Evolutionary conservation across 768 basidiomycete genomes (phyloP).

Genomic region (Calvatia gigantea): DNA sequence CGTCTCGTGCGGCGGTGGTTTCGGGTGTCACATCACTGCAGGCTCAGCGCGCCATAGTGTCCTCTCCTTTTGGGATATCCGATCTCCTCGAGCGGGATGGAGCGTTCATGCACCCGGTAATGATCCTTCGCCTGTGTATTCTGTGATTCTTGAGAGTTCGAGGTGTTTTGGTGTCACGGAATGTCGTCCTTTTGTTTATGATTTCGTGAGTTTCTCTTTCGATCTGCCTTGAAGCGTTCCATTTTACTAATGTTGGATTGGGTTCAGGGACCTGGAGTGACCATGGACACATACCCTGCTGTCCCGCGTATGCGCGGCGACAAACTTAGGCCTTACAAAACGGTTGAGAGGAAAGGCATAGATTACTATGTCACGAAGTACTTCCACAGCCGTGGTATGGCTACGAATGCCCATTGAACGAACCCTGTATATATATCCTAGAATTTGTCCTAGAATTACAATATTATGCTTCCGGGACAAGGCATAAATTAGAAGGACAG

Average conservation of each 20-base stretch:
- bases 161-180: constrained; percentile 79
- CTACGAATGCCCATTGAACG: constrained; percentile 15
- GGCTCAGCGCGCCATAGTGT: constrained; percentile 76
- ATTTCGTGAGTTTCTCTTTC: constrained; percentile 48
- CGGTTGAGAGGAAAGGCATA: constrained; percentile 29
- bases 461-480: no score
- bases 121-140: constrained; percentile 77
- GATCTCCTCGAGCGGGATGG: constrained; percentile 60
- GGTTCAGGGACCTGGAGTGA: constrained; percentile 54
- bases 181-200: constrained; percentile 72
- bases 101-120: constrained; percentile 80
- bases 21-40: constrained; percentile 62
- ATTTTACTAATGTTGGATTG: not conserved
- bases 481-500: not conserved
- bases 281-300: constrained; percentile 48
- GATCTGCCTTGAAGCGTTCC: not conserved
- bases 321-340: constrained; percentile 19
- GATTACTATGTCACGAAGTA: constrained; percentile 53
- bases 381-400: constrained; percentile 18
- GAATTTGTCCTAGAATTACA: not conserved
- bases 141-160: constrained; percentile 69
- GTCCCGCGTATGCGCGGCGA: constrained; percentile 27
- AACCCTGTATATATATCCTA: not conserved
- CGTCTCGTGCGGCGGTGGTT: constrained; percentile 72
- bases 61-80: constrained; percentile 81